These are phyloP conservation scores for Aquanectria penicillioides DNA, from an alignment of 2,329 filamentous ascomycete genomes.

Conservation along the genomic window DNA sequence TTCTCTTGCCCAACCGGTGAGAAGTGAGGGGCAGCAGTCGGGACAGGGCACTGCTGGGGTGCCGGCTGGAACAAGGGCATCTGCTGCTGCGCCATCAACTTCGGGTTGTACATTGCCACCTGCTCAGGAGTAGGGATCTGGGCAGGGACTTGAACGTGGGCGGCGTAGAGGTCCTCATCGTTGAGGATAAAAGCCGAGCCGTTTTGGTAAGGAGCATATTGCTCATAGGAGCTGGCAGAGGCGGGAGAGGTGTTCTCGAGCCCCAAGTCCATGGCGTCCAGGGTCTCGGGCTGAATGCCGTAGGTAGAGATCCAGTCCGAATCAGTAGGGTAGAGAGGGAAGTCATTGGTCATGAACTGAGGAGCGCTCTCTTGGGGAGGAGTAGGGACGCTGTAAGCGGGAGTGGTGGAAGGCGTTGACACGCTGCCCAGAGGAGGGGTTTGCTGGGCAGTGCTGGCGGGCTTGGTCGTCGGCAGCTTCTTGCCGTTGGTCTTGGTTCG, in stretches of 20 bases:
- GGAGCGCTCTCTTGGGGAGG: slow-evolving; percentile 61
- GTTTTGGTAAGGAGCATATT: slow-evolving; percentile 70
- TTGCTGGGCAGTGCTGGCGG: slow-evolving; percentile 59
- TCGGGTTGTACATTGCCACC: slow-evolving; percentile 51
- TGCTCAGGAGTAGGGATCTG: slow-evolving; percentile 52
- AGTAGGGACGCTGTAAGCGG: slow-evolving; percentile 62
- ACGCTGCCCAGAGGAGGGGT: slow-evolving; percentile 70
- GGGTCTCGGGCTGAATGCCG: slow-evolving; percentile 42
- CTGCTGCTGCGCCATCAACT: slow-evolving; percentile 54
- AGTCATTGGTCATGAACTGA: slow-evolving; percentile 51
- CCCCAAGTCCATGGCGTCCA: slow-evolving; percentile 55
- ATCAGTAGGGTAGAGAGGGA: slow-evolving; percentile 59
- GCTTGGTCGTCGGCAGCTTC: slow-evolving; percentile 57
- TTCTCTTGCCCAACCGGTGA: slow-evolving; percentile 76
- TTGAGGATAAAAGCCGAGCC: slow-evolving; percentile 69
- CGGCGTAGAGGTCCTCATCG: slow-evolving; percentile 71
- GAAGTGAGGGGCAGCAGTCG: slow-evolving; percentile 60
- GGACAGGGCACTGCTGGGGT: slow-evolving; percentile 38
- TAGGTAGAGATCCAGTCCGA: slow-evolving; percentile 56
- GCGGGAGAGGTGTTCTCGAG: slow-evolving; percentile 53
- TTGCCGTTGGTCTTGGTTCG: slow-evolving; percentile 93
- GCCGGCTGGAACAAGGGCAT: slow-evolving; percentile 50
- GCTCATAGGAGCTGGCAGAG: slow-evolving; percentile 53
- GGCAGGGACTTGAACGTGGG: slow-evolving; percentile 65
- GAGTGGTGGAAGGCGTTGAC: slow-evolving; percentile 69